These are phyloP conservation scores for Babesia bovis DNA, from an alignment of 169 alveolate genomes.

Conservation along the genomic window DNA sequence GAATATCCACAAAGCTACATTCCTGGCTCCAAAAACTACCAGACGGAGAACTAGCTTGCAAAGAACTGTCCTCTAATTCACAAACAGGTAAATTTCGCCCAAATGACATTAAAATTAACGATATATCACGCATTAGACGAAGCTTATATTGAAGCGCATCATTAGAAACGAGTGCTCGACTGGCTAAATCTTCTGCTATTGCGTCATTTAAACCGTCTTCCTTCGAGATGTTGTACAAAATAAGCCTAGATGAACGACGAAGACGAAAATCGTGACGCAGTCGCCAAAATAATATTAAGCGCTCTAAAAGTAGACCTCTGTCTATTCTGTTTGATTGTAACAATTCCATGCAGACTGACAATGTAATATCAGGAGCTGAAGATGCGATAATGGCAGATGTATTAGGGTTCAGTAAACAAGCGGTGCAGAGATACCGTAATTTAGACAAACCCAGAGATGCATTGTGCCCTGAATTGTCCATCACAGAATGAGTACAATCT, in stretches of 20 bases:
- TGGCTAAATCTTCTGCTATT: background rate
- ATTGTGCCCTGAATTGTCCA: background rate
- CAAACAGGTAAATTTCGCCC: background rate
- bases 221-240: background rate
- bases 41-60: background rate
- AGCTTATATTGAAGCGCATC: background rate
- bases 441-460: background rate
- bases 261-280: conserved; percentile 31
- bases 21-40: background rate
- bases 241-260: conserved; percentile 1
- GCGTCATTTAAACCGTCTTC: background rate
- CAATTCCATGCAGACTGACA: conserved; percentile 34
- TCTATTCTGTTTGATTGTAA: background rate
- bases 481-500: conserved; percentile 3
- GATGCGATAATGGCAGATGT: conserved; percentile 3
- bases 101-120: background rate
- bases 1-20: conserved; percentile 2
- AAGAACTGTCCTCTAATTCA: background rate
- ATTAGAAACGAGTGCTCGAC: background rate
- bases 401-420: conserved; percentile 45
- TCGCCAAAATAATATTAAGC: conserved; percentile 33
- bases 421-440: conserved; percentile 9
- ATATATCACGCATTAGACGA: background rate
- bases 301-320: conserved; percentile 28
- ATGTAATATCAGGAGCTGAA: conserved; percentile 42